Evolutionary conservation across 1,284 basidiomycete species (phyloP), one percentile per base, ranked within the genome.

Genomic region (Sphaerobolus stellatus): DNA sequence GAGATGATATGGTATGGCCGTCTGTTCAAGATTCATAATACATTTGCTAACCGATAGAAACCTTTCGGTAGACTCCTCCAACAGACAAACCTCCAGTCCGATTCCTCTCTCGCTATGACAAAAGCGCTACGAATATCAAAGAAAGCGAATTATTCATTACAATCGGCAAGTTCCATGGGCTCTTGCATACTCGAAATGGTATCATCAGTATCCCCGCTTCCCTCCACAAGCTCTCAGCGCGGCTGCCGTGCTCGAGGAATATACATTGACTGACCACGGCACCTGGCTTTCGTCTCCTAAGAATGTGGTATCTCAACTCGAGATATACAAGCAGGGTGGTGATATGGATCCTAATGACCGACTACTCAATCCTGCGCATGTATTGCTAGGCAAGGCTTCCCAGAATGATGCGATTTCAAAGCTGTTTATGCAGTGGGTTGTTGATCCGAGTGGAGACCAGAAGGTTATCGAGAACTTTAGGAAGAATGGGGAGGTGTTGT

Each of bases 111-210:
- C 74, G 77, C 2, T 81, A 72, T 56, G 79, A 82, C 56, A 81
- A 81, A 59, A 78, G 77, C 46, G 79, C 80, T 6, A 81, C 78
- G 0, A 80, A 81, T 58, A 79, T 81, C 61, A 81, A 79, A 56
- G 78, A 81, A 57, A 77, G 74, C 28, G 60, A 70, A 47, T 52
- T 81, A 16, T 81, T 80, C 54, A 68, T 72, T 48, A 66, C 62
- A 7, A 78, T 81, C 18, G 78, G 79, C 11, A n/a, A n/a, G 73
- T 80, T 7, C 80, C 80, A 5, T 81, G 79, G 79, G 78, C 70
- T 2, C 65, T 68, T 29, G 61, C 69, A 8, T 78, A 79, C 58
- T 79, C 78, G 5, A 74, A 69, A 28, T 81, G 78, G 79, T 82
- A 81, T 56, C 80, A 82, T 58, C 75, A 80, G 58, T 80, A 79